phyloP scores from a whole-genome alignment of 208 protist genomes.

The Endotrypanum monterogeii region DNA sequence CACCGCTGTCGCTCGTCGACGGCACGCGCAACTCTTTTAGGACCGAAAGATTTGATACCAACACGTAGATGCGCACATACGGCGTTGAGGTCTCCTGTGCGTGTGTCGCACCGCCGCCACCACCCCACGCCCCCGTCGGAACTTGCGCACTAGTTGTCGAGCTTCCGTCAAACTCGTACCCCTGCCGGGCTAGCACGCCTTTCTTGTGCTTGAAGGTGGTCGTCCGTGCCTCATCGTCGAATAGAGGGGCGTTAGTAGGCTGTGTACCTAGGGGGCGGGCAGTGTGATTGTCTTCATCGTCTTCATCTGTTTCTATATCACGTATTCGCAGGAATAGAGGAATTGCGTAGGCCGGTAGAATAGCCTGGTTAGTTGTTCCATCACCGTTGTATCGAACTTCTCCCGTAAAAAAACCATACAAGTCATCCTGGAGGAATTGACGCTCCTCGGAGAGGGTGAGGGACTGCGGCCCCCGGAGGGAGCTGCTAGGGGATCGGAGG shows the following conservation, averaged over 20 bases:
- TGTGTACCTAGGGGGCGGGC: neutral
- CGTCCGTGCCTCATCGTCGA: slow-evolving; percentile 27
- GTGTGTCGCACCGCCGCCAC: neutral
- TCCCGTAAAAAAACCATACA: slow-evolving; percentile 41
- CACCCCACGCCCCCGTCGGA: slow-evolving; percentile 13
- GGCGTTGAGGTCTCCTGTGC: neutral
- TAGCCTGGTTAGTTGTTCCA: slow-evolving; percentile 19
- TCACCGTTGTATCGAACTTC: slow-evolving; percentile 15
- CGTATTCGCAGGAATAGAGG: slow-evolving; percentile 54
- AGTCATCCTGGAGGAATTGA: slow-evolving; percentile 47
- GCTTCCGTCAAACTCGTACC: slow-evolving; percentile 39
- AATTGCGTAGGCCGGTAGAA: slow-evolving; percentile 47
- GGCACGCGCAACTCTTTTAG: slow-evolving; percentile 23
- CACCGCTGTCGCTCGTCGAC: neutral
- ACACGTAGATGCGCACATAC: slow-evolving; percentile 41
- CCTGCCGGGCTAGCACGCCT: slow-evolving; percentile 34
- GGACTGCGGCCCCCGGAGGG: neutral
- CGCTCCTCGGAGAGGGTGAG: slow-evolving; percentile 37
- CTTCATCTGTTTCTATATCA: slow-evolving; percentile 5
- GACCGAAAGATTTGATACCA: slow-evolving; percentile 33
- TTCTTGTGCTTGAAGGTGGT: slow-evolving; percentile 66
- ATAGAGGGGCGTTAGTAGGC: too few species aligned
- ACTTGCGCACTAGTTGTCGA: neutral
- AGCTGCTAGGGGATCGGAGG: neutral
- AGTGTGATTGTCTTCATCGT: slow-evolving; percentile 1